Evolutionary conservation across 108 stramenopile species (phyloP), one percentile per base, ranked within the genome.

Genomic region (Nitzschia palea): DNA sequence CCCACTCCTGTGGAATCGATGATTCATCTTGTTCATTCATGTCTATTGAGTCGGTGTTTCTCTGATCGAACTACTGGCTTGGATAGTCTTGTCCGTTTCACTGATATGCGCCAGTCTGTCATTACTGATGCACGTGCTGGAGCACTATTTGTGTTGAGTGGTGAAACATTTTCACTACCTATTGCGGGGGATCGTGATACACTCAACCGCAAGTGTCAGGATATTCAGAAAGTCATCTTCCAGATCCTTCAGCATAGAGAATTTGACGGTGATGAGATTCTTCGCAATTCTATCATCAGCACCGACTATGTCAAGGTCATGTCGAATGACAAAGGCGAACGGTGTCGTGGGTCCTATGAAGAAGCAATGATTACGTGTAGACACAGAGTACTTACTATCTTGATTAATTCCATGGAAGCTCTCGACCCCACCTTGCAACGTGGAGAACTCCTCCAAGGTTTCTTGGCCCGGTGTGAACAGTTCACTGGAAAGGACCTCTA

Each of bases 381-480:
- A 12, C 56, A 69, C 28, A 33, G 44, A 22, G 56, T 47, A 9
- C 31, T 69, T 25, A 44, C 27, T 44, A 50, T 59, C 32, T 30
- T 69, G 4, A 57, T 69, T 18, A 55, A 69, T 37, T 69, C 68
- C 2, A 23, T 69, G 44, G 68, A 69, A 32, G 47, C 55, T 22
- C 42, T 10, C 14, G 37, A 69, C 9, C 31, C 27, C 15, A 29
- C 9, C 0, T 31, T 15, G 9, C 37, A 61, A 10, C 15, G 33
- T 34, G 37, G 30, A 15, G 17, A 56, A 27, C 12, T 69, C 26
- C 23, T 44, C 12, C n/a, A n/a, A 0, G 33, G 59, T 10, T 56
- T 69, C 31, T 50, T 69, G 2, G 12, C 22, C 20, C 10, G 8
- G 9, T 68, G 32, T 18, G 32, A 68, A 57, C 28, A 28, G 9